Conservation (phyloP, 2,329 filamentous ascomycete species). For the Pseudogymnoascus sp. region DNA sequence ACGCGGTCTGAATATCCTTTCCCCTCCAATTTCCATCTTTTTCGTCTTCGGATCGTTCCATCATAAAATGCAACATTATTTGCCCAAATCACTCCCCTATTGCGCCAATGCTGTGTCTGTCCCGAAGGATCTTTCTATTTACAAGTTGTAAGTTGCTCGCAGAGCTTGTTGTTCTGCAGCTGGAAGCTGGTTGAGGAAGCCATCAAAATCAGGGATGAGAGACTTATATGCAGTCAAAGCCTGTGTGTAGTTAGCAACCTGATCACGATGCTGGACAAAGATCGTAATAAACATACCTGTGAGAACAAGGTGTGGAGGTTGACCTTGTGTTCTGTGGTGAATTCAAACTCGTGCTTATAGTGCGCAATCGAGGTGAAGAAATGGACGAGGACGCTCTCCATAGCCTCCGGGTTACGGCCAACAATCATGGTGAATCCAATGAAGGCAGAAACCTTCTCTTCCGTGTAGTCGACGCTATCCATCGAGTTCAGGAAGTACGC, state of each 20-base stretch:
- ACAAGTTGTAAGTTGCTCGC: slow-evolving; percentile 26
- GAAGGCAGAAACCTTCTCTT: slow-evolving; percentile 91
- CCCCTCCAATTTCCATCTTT: neutral
- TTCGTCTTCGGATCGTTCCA: slow-evolving; percentile 6
- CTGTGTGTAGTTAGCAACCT: slow-evolving; percentile 26
- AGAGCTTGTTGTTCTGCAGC: slow-evolving; percentile 18
- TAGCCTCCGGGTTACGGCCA: slow-evolving; percentile 77
- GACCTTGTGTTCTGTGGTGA: slow-evolving; percentile 24
- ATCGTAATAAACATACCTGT: slow-evolving; percentile 19
- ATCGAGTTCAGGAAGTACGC: slow-evolving; percentile 75
- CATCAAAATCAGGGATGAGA: slow-evolving; percentile 45
- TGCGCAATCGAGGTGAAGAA: slow-evolving; percentile 80
- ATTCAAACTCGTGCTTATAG: slow-evolving; percentile 56
- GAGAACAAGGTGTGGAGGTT: slow-evolving; percentile 26
- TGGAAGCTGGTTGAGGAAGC: slow-evolving; percentile 32
- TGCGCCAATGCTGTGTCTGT: slow-evolving; percentile 8
- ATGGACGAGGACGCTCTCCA: slow-evolving; percentile 74
- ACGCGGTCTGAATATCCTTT: slow-evolving; percentile 1
- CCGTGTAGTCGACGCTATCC: slow-evolving; percentile 74
- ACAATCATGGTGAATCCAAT: slow-evolving; percentile 83
- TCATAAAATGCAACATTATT: slow-evolving; percentile 8
- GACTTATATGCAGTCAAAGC: slow-evolving; percentile 45
- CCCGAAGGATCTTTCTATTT: slow-evolving; percentile 22
- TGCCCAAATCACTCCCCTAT: slow-evolving; percentile 9
- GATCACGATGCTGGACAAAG: neutral